Base-by-base conservation (phyloP, 2,329 filamentous ascomycete species). In the Leptosphaerulina australis region DNA sequence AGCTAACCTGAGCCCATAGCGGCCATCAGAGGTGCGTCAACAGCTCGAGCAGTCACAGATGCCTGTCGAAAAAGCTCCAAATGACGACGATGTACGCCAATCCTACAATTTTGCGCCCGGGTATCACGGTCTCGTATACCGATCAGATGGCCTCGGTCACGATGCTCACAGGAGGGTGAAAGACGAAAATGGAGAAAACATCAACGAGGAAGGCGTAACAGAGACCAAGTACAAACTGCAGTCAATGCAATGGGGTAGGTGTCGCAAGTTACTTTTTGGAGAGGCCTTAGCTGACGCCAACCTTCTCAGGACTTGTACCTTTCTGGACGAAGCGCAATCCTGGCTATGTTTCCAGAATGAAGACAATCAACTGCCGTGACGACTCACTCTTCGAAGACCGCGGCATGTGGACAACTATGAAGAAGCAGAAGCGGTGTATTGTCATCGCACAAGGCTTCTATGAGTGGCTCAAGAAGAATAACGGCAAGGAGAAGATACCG, bases 81-180 rank as follows among this genome's bases (percentile, higher is more conserved):
- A 83, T 3, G 90, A 96, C 60, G 84, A 90, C 14, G 82, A 77
- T 36, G 76, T 85, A 25, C 83, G 88, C 28, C 88, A 90, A 67
- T 91, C 83, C 26, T 96, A 95, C 76, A 97, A 97, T 71, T 95
- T 99, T 68, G 91, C 93, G 0, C 94, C 94, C 0, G 89, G 92
- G 0, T 89, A 91, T 55, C 81, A 88, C 65, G 93, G 94, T 25
- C 79, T 94, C 18, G 89, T 97, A 20, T 96, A 96, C 69, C 85
- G 91, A 51, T 90, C 90, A 25, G 84, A 91, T 41, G 81, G 82
- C 5, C 80, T 85, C 10, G 84, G 87, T 50, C 76, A 77, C 56
- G 84, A 83, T n/a, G 79, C 69, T 14, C 48, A 57, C 58, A 40
- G 63, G 54, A 37, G 53, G n/a, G 18, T 55, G 22, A 18, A 47